A percentile compares a stretch with the other conserved stretches of the same genome.
Evolutionary conservation across 805 yeast genomes (phyloP).

Genomic region (Candida cerambycidarum): DNA sequence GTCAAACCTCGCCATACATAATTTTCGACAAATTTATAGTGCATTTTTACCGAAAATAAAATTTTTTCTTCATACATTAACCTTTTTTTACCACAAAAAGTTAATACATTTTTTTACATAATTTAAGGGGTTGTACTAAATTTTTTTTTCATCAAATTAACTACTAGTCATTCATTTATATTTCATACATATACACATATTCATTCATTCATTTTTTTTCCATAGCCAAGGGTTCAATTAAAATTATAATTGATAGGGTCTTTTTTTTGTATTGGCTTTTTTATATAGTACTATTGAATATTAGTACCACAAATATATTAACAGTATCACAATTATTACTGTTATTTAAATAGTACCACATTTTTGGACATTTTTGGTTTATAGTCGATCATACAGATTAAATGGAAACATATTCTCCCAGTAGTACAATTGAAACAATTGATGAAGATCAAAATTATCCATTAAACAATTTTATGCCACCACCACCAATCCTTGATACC

Average conservation of each 20-base stretch:
- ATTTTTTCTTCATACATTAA: slow-evolving; percentile 3
- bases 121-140: not conserved
- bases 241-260: not conserved
- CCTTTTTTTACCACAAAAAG: slow-evolving; percentile 1
- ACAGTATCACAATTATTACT: no score
- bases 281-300: no score
- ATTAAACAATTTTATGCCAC: slow-evolving; percentile 19
- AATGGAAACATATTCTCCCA: slow-evolving; percentile 13
- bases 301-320: no score
- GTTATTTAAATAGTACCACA: no score
- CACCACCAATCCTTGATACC: slow-evolving; percentile 19
- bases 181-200: not conserved
- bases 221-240: not conserved
- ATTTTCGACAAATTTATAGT: slow-evolving; percentile 1
- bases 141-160: not conserved
- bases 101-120: not conserved
- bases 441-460: slow-evolving; percentile 13
- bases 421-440: slow-evolving; percentile 16
- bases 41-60: slow-evolving; percentile 2
- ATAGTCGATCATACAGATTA: no score
- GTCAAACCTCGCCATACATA: not conserved
- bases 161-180: not conserved
- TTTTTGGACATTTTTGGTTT: no score
- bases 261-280: no score
- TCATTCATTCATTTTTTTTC: not conserved